Conservation (phyloP, 2,329 filamentous ascomycete species). For the Venturia asperata region DNA sequence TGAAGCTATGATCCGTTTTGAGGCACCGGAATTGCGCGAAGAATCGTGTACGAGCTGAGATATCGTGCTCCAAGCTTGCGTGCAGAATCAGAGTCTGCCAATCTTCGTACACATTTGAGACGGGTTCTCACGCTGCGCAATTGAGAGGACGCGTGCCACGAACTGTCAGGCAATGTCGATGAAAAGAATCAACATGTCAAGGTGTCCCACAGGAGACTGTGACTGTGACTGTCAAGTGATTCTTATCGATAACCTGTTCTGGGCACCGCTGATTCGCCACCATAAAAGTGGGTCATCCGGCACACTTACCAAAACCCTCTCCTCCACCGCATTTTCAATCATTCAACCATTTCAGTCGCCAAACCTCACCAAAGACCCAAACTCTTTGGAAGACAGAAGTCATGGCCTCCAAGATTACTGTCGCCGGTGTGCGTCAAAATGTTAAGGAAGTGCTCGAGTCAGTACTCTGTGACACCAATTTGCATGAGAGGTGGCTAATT, state of each 20-base stretch:
- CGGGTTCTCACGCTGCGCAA: too few species aligned
- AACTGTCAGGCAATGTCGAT: too few species aligned
- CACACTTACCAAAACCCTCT: background rate
- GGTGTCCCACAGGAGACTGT: background rate
- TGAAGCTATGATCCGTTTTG: too few species aligned
- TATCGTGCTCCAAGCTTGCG: too few species aligned
- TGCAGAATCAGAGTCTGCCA: too few species aligned
- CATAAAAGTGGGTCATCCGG: too few species aligned
- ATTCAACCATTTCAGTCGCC: background rate
- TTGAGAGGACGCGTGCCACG: background rate
- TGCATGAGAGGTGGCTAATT: slow-evolving; percentile 60
- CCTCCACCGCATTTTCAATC: background rate
- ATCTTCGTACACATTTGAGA: too few species aligned
- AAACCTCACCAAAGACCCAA: slow-evolving; percentile 20
- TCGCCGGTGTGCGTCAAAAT: slow-evolving; percentile 78
- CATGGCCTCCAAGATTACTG: slow-evolving; percentile 32
- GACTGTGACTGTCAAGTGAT: background rate
- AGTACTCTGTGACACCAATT: background rate
- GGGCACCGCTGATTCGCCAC: background rate
- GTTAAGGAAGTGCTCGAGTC: background rate
- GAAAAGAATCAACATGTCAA: background rate
- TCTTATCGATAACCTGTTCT: background rate
- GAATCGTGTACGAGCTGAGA: too few species aligned
- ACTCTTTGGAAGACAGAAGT: slow-evolving; percentile 76
- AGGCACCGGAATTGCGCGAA: too few species aligned